These are phyloP conservation scores for Candida adriatica DNA, from an alignment of 805 yeast species.

Conservation along the genomic window DNA sequence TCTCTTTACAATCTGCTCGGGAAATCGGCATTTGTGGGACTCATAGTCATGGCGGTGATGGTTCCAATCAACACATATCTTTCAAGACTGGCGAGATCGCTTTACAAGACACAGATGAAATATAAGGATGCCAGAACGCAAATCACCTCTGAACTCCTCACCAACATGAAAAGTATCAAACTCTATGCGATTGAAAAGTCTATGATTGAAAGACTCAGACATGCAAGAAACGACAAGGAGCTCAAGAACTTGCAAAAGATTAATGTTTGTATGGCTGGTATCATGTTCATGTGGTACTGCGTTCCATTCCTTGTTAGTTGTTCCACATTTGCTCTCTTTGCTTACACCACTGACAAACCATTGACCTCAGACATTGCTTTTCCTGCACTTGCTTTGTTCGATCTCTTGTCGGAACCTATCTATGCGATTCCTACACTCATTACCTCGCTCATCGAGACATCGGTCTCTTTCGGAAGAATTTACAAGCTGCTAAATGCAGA, in stretches of 20 bases:
- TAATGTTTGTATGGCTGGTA: constrained; percentile 38
- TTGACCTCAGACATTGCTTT: constrained; percentile 63
- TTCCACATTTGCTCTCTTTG: constrained; percentile 50
- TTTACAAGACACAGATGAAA: constrained; percentile 52
- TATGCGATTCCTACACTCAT: constrained; percentile 51
- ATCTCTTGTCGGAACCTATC: constrained; percentile 52
- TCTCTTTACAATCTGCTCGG: constrained; percentile 55
- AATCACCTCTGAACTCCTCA: constrained; percentile 50
- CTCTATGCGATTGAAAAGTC: constrained; percentile 68
- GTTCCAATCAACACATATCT: constrained; percentile 50
- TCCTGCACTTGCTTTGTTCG: constrained; percentile 59
- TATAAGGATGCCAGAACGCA: constrained; percentile 55
- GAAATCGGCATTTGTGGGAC: constrained; percentile 51
- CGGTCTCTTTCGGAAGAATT: constrained; percentile 52
- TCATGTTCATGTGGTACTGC: constrained; percentile 53
- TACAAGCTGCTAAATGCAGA: constrained; percentile 40
- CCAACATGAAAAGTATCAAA: constrained; percentile 57
- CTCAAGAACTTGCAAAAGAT: constrained; percentile 43
- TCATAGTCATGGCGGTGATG: constrained; percentile 44
- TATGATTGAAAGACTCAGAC: constrained; percentile 43
- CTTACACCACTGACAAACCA: constrained; percentile 34
- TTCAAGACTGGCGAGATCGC: constrained; percentile 36
- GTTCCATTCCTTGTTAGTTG: constrained; percentile 62
- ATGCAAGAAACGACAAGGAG: constrained; percentile 54
- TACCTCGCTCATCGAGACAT: constrained; percentile 50